These are phyloP conservation scores for Bacidia rubella DNA, from an alignment of 495 filamentous ascomycete species.

Conservation along the genomic window DNA sequence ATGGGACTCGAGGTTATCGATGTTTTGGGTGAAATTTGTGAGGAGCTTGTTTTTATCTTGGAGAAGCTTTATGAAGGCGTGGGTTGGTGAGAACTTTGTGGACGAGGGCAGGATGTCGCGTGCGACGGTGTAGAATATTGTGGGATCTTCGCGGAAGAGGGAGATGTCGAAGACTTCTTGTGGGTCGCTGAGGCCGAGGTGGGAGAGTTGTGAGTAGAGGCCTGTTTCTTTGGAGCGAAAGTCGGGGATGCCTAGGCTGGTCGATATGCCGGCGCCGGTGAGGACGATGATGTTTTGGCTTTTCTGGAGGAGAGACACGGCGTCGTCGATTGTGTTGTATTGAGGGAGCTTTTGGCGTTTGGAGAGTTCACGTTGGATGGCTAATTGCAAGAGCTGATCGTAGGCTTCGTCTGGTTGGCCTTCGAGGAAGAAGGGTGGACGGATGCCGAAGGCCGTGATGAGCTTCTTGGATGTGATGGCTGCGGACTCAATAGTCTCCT, in stretches of 20 bases:
- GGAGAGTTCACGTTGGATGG: slow-evolving; percentile 67
- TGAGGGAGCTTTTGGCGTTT: slow-evolving; percentile 66
- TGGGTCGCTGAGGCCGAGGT: slow-evolving; percentile 65
- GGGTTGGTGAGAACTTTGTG: slow-evolving; percentile 70
- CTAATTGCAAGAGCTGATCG: slow-evolving; percentile 58
- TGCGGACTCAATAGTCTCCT: slow-evolving; percentile 53
- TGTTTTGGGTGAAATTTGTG: slow-evolving; percentile 97
- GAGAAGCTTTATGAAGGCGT: slow-evolving; percentile 89
- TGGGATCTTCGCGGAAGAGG: slow-evolving; percentile 74
- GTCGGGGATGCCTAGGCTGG: slow-evolving; percentile 54
- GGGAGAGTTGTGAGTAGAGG: slow-evolving; percentile 59
- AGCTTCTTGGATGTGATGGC: slow-evolving; percentile 67
- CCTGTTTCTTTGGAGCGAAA: slow-evolving; percentile 56
- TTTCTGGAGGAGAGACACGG: slow-evolving; percentile 57
- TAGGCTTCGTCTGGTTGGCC: slow-evolving; percentile 61
- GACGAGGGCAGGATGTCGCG: slow-evolving; percentile 75
- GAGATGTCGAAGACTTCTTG: slow-evolving; percentile 91
- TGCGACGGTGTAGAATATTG: slow-evolving; percentile 83
- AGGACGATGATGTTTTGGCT: slow-evolving; percentile 80
- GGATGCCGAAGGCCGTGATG: slow-evolving; percentile 81
- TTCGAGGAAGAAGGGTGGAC: slow-evolving; percentile 63
- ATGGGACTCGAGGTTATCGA: slow-evolving; percentile 86
- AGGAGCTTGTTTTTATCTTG: slow-evolving; percentile 81
- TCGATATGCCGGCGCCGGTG: slow-evolving; percentile 84
- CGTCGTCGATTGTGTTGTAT: slow-evolving; percentile 83